Evolutionary conservation across 148 eudicot species (phyloP), one percentile per base, ranked within the genome.

Genomic region (Persicaria maculosa): DNA sequence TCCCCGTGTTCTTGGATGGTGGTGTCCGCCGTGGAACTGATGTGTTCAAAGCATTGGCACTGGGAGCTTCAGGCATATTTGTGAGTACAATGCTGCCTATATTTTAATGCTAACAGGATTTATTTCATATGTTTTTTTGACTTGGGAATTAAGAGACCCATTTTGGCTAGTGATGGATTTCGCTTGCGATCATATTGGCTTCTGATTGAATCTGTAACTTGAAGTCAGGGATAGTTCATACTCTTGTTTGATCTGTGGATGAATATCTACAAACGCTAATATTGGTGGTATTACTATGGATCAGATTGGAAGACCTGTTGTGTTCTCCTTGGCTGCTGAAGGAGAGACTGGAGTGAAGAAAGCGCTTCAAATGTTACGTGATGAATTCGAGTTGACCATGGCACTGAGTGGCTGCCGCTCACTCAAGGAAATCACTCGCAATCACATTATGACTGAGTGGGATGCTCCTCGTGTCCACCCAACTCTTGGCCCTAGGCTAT

Each of bases 341-440:
- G 97, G 97, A 68, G 95, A 90, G 82, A 81, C 81, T 3, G 98
- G 98, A 44, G 92, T 93, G 2, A 83, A 83, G 12, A 93, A 93
- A 57, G 85, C 83, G 25, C 97, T 93, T 67, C 88, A 89, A 70
- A 93, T 91, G 90, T 84, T 93, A 0, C 90, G 77, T 16, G 91
- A 91, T 76, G 98, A 91, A 83, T 87, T 91, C 69, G 97, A 91
- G 88, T 83, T 91, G n/a, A 83, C 98, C 0, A 93, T 93, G 97
- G 90, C 95, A 1, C 76, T 90, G 67, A 87, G 88, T 75, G 96
- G 98, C 6, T 93, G 96, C 67, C 85, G 87, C 25, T 81, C 90
- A 1, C 76, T 93, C 71, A 78, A 85, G 76, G 96, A 86, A 77
- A 91, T 93, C 47, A 86, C 90, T 11, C 89, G 89, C 4, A 46